phyloP scores from a whole-genome alignment of 768 basidiomycete species.

The Pisolithus albus region DNA sequence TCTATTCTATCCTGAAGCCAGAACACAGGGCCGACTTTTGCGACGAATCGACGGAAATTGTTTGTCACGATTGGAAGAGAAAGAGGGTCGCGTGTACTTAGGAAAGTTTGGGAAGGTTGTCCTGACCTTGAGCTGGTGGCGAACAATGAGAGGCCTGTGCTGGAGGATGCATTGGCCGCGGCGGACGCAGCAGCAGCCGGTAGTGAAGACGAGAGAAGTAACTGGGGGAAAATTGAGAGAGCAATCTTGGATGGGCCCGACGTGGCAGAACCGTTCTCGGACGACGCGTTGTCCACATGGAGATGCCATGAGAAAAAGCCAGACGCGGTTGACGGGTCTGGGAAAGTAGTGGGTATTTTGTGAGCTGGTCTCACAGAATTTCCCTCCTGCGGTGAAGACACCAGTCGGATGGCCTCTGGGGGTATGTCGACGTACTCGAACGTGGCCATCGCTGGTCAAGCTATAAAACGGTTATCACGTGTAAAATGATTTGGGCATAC shows the following conservation, averaged over 20 bases:
- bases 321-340: constrained; percentile 24
- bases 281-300: background rate
- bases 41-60: constrained; percentile 76
- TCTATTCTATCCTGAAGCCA: constrained; percentile 88
- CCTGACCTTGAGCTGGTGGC: constrained; percentile 13
- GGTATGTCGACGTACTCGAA: constrained; percentile 39
- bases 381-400: constrained; percentile 13
- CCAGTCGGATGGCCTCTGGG: constrained; percentile 31
- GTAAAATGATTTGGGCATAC: background rate
- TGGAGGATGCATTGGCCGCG: constrained; percentile 4
- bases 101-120: constrained; percentile 25
- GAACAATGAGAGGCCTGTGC: background rate
- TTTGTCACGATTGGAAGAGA: constrained; percentile 67
- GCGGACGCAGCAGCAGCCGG: background rate
- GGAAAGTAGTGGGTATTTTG: constrained; percentile 38
- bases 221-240: constrained; percentile 30
- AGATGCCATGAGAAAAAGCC: background rate
- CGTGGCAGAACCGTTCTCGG: constrained; percentile 16
- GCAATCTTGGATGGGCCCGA: constrained; percentile 19
- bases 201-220: constrained; percentile 22
- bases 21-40: constrained; percentile 70
- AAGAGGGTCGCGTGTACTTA: constrained; percentile 57
- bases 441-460: constrained; percentile 21
- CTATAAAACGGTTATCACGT: background rate
- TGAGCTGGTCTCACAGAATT: constrained; percentile 30